Percentiles rank a stretch among this genome's conserved stretches.
phyloP scores from a whole-genome alignment of 2,329 filamentous ascomycete species.

The Botrytis cinerea region DNA sequence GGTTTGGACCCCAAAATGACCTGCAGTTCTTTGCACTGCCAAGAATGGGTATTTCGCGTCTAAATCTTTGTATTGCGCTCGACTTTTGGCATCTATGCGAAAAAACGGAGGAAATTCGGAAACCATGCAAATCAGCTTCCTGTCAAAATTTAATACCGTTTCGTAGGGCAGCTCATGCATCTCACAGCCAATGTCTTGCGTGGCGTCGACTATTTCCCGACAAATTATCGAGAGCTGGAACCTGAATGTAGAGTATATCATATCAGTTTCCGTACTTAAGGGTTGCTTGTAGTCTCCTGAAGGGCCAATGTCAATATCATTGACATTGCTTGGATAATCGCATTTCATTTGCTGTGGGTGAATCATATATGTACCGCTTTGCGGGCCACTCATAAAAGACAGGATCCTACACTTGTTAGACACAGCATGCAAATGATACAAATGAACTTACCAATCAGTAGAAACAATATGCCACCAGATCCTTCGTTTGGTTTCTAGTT shows the following conservation, averaged over 20 bases:
- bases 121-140: slow-evolving; percentile 40
- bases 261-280: slow-evolving; percentile 36
- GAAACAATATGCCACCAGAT: slow-evolving; percentile 47
- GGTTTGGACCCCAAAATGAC: slow-evolving; percentile 43
- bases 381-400: slow-evolving; percentile 42
- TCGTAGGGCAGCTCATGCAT: slow-evolving; percentile 37
- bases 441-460: slow-evolving; percentile 43
- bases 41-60: slow-evolving; percentile 29
- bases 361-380: slow-evolving; percentile 44
- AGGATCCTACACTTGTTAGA: slow-evolving; percentile 37
- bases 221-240: slow-evolving; percentile 43
- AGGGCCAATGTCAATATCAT: slow-evolving; percentile 43
- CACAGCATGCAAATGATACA: not conserved
- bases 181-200: slow-evolving; percentile 35
- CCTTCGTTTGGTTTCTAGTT: slow-evolving; percentile 44
- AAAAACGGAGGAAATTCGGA: slow-evolving; percentile 42
- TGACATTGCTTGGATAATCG: slow-evolving; percentile 43
- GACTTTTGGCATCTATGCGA: slow-evolving; percentile 32
- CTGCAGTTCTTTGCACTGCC: slow-evolving; percentile 42
- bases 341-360: slow-evolving; percentile 45
- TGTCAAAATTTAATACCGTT: slow-evolving; percentile 43
- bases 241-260: slow-evolving; percentile 45
- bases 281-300: slow-evolving; percentile 27
- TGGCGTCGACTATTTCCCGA: slow-evolving; percentile 43
- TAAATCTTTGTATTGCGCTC: slow-evolving; percentile 17